Conservation (phyloP, 257 asterid species). For the Solanum bukasovii region DNA sequence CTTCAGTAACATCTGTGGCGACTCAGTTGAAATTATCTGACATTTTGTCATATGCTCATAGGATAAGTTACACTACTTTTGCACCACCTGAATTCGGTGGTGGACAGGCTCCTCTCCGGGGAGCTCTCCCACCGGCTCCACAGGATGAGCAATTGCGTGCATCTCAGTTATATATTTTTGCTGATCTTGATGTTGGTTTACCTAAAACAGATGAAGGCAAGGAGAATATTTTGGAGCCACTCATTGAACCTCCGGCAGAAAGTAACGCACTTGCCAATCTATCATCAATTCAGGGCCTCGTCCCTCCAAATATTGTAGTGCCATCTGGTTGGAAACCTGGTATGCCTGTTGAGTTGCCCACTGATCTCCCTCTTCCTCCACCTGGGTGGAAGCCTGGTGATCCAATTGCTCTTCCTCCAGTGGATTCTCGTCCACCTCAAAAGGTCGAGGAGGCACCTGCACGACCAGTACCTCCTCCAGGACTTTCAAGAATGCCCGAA, state of each 20-base stretch:
- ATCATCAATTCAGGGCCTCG: slow-evolving; percentile 33
- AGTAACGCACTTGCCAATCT: slow-evolving; percentile 23
- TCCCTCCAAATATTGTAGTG: slow-evolving; percentile 55
- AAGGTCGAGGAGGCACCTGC: slow-evolving; percentile 51
- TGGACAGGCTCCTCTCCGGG: slow-evolving; percentile 70
- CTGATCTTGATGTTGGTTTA: slow-evolving; percentile 67
- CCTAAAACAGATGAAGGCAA: slow-evolving; percentile 56
- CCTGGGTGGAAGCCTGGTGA: slow-evolving; percentile 98
- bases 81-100: slow-evolving; percentile 97
- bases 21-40: slow-evolving; percentile 70
- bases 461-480: slow-evolving; percentile 38
- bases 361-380: slow-evolving; percentile 71
- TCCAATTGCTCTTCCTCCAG: slow-evolving; percentile 59
- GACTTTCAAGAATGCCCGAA: slow-evolving; percentile 44
- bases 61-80: slow-evolving; percentile 86
- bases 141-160: slow-evolving; percentile 99
- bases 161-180: slow-evolving; percentile 52
- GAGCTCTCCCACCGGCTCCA: slow-evolving; percentile 94
- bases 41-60: slow-evolving; percentile 70
- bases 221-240: slow-evolving; percentile 49
- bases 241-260: slow-evolving; percentile 39
- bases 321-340: slow-evolving; percentile 96
- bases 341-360: slow-evolving; percentile 85
- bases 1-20: slow-evolving; percentile 53
- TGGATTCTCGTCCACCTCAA: slow-evolving; percentile 47